phyloP scores from a whole-genome alignment of 23 red algal species.

The Agarophyton chilense region DNA sequence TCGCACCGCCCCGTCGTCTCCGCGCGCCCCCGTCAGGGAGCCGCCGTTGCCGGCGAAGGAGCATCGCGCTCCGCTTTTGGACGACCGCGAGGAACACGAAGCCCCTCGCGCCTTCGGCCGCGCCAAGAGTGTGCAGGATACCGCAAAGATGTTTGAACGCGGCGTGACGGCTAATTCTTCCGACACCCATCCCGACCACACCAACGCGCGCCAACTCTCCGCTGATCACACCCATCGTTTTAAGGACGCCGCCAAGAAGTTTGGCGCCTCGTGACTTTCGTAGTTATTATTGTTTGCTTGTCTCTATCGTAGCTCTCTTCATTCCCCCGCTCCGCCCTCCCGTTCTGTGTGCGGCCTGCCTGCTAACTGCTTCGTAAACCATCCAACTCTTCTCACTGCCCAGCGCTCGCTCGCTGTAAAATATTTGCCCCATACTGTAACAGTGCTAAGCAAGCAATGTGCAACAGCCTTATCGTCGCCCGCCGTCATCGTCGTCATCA shows the following conservation, averaged over 20 bases:
- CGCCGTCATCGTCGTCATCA: background rate
- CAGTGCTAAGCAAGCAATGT: too few species aligned
- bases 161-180: background rate
- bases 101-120: background rate
- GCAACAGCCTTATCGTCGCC: too few species aligned
- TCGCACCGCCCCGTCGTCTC: too few species aligned
- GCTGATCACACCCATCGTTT: background rate
- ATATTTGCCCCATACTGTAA: too few species aligned
- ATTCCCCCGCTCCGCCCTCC: too few species aligned
- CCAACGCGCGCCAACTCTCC: background rate
- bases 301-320: background rate
- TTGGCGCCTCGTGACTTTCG: background rate
- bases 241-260: conserved; percentile 1
- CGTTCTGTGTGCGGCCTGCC: background rate
- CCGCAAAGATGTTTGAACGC: conserved; percentile 9
- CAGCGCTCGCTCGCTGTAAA: too few species aligned
- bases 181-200: background rate
- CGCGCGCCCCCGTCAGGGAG: background rate
- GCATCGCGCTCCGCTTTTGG: too few species aligned
- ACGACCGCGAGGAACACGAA: background rate
- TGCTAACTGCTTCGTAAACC: background rate
- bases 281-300: background rate
- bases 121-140: conserved; percentile 5
- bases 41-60: background rate
- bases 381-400: too few species aligned